These are phyloP conservation scores for Syzygium jambos DNA, from an alignment of 345 rosid species.

Conservation along the genomic window DNA sequence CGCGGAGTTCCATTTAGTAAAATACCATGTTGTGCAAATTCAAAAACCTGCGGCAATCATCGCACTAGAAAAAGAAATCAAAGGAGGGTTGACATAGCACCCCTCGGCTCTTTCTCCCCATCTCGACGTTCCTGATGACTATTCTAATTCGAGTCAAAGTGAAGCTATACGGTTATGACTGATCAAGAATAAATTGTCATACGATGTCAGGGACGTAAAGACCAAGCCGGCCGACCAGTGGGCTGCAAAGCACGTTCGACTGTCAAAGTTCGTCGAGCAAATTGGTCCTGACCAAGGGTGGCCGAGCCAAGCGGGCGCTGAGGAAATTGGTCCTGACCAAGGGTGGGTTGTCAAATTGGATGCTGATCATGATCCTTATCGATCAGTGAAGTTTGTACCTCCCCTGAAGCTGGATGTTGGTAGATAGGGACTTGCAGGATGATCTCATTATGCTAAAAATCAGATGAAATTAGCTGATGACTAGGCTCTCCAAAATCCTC, in stretches of 20 bases:
- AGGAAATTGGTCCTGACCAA: background rate
- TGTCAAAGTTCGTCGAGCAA: conserved; percentile 74
- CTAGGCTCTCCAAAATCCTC: background rate
- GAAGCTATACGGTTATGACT: too few species aligned
- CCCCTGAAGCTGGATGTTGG: background rate
- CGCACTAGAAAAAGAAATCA: background rate
- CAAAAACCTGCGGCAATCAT: background rate
- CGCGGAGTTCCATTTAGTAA: too few species aligned
- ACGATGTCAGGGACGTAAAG: too few species aligned
- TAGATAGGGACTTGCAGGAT: background rate
- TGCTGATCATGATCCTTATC: background rate
- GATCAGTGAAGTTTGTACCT: background rate
- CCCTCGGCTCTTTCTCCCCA: too few species aligned
- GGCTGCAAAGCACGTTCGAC: conserved; percentile 58
- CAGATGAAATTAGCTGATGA: background rate
- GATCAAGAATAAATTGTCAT: too few species aligned
- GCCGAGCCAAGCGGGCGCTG: background rate
- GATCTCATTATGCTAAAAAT: background rate
- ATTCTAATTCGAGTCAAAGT: too few species aligned
- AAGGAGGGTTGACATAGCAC: too few species aligned
- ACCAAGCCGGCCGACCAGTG: conserved; percentile 72
- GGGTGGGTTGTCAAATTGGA: background rate
- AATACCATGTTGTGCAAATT: too few species aligned
- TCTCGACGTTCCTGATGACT: too few species aligned
- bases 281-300: too few species aligned